Percentiles rank a stretch among this genome's conserved stretches.
phyloP scores from a whole-genome alignment of 768 basidiomycete genomes.

The Tubosaeta sp. region DNA sequence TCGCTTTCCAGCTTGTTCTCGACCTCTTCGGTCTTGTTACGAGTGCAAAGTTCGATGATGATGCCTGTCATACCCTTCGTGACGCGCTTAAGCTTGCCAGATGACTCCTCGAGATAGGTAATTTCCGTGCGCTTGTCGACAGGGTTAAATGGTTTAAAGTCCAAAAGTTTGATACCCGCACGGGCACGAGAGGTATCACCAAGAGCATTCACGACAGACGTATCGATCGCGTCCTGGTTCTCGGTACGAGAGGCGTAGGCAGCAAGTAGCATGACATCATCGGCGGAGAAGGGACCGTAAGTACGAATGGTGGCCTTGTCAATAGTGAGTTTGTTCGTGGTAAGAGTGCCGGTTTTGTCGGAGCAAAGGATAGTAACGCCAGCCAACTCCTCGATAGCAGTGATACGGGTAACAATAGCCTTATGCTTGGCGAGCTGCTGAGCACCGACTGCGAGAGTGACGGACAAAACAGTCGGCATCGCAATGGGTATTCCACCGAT shows the following conservation, averaged over 20 bases:
- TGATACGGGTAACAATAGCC: constrained; percentile 99
- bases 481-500: constrained; percentile 99
- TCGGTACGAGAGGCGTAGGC: constrained; percentile 97
- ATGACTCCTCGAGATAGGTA: constrained; percentile 90
- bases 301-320: constrained; percentile 89
- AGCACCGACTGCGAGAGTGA: constrained; percentile 97
- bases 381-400: constrained; percentile 96
- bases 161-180: constrained; percentile 89
- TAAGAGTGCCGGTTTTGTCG: constrained; percentile 97
- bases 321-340: constrained; percentile 99
- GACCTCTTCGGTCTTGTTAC: constrained; percentile 92
- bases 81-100: constrained; percentile 97
- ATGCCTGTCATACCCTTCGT: constrained; percentile 99
- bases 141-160: constrained; percentile 99
- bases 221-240: constrained; percentile 98
- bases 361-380: constrained; percentile 99
- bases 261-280: constrained; percentile 89
- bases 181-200: constrained; percentile 74
- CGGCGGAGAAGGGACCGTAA: constrained; percentile 82
- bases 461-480: constrained; percentile 98
- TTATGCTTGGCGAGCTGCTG: constrained; percentile 99
- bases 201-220: constrained; percentile 77
- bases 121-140: constrained; percentile 99
- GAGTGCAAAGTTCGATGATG: constrained; percentile 94
- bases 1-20: constrained; percentile 91